phyloP scores from a whole-genome alignment of 208 protist species.

The Leishmania braziliensis region DNA sequence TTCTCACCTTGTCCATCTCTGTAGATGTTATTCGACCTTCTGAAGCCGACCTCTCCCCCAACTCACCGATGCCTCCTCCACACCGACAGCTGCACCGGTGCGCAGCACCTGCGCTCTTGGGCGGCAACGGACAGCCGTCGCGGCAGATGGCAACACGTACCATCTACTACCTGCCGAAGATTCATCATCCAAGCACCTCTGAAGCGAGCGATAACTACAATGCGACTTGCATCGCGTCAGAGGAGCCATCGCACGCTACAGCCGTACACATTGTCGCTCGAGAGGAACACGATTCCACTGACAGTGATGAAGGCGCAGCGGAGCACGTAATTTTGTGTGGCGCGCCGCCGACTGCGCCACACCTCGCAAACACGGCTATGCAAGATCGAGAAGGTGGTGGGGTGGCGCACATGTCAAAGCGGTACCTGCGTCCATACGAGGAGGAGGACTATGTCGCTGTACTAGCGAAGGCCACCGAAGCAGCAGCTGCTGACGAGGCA shows the following conservation, averaged over 20 bases:
- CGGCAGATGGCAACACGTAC: background rate
- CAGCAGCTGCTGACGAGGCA: background rate
- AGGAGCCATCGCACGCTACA: background rate
- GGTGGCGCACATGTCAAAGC: background rate
- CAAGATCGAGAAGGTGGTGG: background rate
- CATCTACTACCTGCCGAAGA: background rate
- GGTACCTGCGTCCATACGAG: slow-evolving; percentile 8
- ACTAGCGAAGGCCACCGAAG: background rate
- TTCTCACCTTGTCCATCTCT: background rate
- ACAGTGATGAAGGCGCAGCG: background rate
- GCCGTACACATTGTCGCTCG: background rate
- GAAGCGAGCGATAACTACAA: background rate
- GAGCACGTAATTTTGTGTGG: slow-evolving; percentile 1
- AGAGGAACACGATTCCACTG: background rate
- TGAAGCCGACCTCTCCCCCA: background rate
- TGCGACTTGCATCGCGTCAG: background rate
- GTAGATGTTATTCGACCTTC: background rate
- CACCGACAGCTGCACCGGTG: slow-evolving; percentile 5
- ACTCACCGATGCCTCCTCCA: background rate
- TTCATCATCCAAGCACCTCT: background rate
- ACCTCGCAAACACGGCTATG: too few species aligned
- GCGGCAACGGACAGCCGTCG: background rate
- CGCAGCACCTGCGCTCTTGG: background rate
- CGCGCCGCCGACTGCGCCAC: background rate
- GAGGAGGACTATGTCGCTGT: background rate